Evolutionary conservation across 805 yeast species (phyloP).

Genomic region (Candida lessepsii): DNA sequence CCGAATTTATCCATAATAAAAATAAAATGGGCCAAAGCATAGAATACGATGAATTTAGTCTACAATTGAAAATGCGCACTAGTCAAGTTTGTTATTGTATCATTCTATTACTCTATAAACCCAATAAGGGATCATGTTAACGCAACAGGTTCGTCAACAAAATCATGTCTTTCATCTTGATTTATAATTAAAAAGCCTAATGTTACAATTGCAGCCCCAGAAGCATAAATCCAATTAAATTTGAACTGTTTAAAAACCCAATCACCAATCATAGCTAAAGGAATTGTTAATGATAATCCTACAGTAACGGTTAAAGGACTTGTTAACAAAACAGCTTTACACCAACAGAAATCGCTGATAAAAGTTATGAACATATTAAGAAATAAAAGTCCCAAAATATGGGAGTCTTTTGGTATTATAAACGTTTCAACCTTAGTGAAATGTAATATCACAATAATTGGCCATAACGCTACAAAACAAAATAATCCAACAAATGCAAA

Average conservation of each 20-base stretch:
- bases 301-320: conserved; percentile 95
- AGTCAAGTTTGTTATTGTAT: background rate
- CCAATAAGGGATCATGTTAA: no score
- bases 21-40: conserved; percentile 7
- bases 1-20: background rate
- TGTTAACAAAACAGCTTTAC: conserved; percentile 87
- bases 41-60: background rate
- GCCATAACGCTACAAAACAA: conserved; percentile 77
- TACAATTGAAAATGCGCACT: background rate
- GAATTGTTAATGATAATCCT: conserved; percentile 90
- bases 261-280: conserved; percentile 92
- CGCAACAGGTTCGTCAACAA: conserved; percentile 14
- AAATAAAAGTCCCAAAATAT: conserved; percentile 52
- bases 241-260: conserved; percentile 64
- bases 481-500: conserved; percentile 94
- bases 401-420: conserved; percentile 59
- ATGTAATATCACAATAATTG: conserved; percentile 67
- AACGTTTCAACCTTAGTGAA: conserved; percentile 64
- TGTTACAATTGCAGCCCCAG: conserved; percentile 81
- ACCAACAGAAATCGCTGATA: conserved; percentile 92
- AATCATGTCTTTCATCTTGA: conserved; percentile 69
- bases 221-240: conserved; percentile 59
- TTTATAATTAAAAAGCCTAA: conserved; percentile 83
- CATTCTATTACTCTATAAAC: conserved; percentile 1
- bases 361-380: conserved; percentile 77